Base-by-base conservation (phyloP, 2,329 filamentous ascomycete species). In the Fusarium lyarnte region DNA sequence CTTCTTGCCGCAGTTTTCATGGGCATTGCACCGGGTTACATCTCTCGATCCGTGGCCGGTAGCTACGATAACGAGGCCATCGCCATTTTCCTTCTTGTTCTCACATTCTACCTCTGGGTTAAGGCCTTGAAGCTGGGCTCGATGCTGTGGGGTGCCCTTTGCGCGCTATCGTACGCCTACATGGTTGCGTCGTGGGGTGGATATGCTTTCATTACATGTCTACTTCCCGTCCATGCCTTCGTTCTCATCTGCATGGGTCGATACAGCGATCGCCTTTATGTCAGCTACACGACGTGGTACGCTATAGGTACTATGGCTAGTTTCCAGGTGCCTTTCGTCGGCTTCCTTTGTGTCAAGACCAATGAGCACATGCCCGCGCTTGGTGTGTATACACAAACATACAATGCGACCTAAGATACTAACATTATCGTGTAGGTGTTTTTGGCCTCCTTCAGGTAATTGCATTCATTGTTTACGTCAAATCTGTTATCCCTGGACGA, bases 131-230 rank as follows among this genome's bases (percentile, higher is more conserved):
- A 99, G 87, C 89, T 94, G 65, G 96, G 96, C 31, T 98, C 96
- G 55, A 94, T 97, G 82, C 93, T 98, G 83, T 99, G 95, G 95
- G 95, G 94, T 77, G 95, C 94, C 41, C 87, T 98, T 71, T 96
- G 95, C 77, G 96, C 96, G 46, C 88, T 99, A 61, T 98, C 97
- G 85, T 99, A 99, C 84, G 96, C 96, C 79, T 99, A 99, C 90
- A 99, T 99, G 96, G 96, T 99, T 73, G 96, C 95, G 53, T 97
- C 97, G 23, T 99, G 96, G 96, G 96, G 96, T 88, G 96, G 96
- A 80, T 99, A 99, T 83, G 96, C 97, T 79, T 99, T 99, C 89
- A 99, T 99, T 80, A 99, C 97, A 69, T 98, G 97, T 82, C 86
- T 99, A 84, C 91, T 99, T 66, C 96, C 96, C 41, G 89, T 99